These are phyloP conservation scores for Pyrus pyrifolia DNA, from an alignment of 306 rosid species.

Conservation along the genomic window DNA sequence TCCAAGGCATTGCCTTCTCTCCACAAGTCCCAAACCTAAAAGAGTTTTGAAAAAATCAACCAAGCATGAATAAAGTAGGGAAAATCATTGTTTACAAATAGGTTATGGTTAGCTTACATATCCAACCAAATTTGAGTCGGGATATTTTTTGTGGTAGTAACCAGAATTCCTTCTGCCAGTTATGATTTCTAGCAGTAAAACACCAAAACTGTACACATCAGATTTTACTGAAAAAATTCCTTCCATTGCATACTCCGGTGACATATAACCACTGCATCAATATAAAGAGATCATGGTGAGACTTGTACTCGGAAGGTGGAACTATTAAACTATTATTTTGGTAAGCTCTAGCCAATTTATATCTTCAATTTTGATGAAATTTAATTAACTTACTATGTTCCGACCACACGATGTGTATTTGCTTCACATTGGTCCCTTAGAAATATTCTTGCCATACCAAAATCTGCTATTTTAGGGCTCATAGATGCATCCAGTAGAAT, in stretches of 20 bases:
- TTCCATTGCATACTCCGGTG: conserved; percentile 59
- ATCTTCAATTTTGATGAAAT: too few species aligned
- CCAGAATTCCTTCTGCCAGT: conserved; percentile 51
- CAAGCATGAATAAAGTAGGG: too few species aligned
- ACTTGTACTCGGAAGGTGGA: too few species aligned
- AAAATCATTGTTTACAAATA: background rate
- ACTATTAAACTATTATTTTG: too few species aligned
- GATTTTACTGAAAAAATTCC: conserved; percentile 46
- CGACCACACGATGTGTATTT: conserved; percentile 43
- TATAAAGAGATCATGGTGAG: conserved; percentile 19
- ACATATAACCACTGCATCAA: background rate
- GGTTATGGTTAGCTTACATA: conserved; percentile 33
- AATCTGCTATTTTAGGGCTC: conserved; percentile 65
- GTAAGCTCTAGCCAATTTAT: too few species aligned
- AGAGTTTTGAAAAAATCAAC: too few species aligned
- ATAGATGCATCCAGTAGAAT: conserved; percentile 36
- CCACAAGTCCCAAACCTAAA: conserved; percentile 60
- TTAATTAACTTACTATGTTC: conserved; percentile 63
- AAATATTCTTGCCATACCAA: conserved; percentile 71
- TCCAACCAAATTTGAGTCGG: conserved; percentile 43
- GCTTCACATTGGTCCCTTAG: conserved; percentile 46
- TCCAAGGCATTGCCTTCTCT: conserved; percentile 31
- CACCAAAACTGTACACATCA: conserved; percentile 53
- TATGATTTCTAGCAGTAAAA: conserved; percentile 48
- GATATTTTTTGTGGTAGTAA: conserved; percentile 10